phyloP scores from a whole-genome alignment of 306 rosid species.

The Dryas drummondii region DNA sequence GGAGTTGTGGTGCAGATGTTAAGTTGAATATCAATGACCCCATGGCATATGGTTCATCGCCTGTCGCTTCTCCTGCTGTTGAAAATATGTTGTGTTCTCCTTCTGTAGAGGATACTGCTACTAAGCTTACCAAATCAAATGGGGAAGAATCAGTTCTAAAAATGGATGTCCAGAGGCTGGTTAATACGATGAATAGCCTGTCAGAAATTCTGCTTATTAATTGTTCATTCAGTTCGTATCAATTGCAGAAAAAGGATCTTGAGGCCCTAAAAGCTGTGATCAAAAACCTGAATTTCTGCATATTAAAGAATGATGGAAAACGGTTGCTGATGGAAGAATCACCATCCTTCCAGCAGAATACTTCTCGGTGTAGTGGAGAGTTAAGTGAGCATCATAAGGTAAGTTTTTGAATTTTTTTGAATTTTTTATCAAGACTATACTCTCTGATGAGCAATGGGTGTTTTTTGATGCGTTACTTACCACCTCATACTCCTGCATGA shows the following conservation, averaged over 20 bases:
- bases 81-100: slow-evolving; percentile 26
- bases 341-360: slow-evolving; percentile 34
- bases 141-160: slow-evolving; percentile 41
- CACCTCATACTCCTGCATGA: background rate
- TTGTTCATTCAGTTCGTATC: slow-evolving; percentile 41
- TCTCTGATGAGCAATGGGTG: background rate
- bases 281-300: slow-evolving; percentile 53
- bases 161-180: slow-evolving; percentile 54
- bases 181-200: slow-evolving; percentile 51
- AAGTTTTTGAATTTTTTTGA: slow-evolving; percentile 15
- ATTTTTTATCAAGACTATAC: background rate
- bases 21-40: slow-evolving; percentile 27
- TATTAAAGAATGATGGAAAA: slow-evolving; percentile 44
- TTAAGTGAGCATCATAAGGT: slow-evolving; percentile 47
- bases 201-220: slow-evolving; percentile 65
- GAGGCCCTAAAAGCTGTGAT: slow-evolving; percentile 50
- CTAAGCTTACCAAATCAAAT: slow-evolving; percentile 30
- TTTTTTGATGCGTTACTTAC: background rate
- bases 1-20: slow-evolving; percentile 30
- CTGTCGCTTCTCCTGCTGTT: slow-evolving; percentile 20
- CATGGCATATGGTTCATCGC: slow-evolving; percentile 24
- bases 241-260: slow-evolving; percentile 48
- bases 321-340: slow-evolving; percentile 27
- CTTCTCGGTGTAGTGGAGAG: slow-evolving; percentile 34
- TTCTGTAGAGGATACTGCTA: slow-evolving; percentile 36